phyloP scores from a whole-genome alignment of 495 filamentous ascomycete species.

The Hyaloscypha hepaticicola region DNA sequence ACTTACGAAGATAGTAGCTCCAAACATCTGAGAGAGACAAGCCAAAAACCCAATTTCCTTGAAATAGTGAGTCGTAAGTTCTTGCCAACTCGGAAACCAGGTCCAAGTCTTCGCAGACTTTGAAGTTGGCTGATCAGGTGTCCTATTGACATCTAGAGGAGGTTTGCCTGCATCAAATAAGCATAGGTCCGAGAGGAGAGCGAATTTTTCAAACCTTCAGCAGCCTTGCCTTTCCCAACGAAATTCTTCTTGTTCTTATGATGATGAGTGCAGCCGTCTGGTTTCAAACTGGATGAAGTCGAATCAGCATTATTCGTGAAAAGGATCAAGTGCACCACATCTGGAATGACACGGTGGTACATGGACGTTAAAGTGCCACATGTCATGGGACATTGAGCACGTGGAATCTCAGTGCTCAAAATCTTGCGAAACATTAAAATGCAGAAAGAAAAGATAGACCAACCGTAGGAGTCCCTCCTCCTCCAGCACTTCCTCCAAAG shows the following conservation, averaged over 20 bases:
- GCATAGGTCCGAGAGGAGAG: background rate
- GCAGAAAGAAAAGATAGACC: background rate
- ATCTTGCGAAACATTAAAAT: background rate
- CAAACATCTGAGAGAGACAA: constrained; percentile 57
- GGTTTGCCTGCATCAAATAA: constrained; percentile 20
- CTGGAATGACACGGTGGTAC: no score
- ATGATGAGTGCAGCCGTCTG: constrained; percentile 51
- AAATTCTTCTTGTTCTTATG: constrained; percentile 53
- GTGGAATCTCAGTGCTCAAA: background rate
- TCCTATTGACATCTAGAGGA: constrained; percentile 16
- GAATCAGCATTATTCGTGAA: background rate
- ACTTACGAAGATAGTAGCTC: constrained; percentile 56
- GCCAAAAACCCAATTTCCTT: constrained; percentile 70
- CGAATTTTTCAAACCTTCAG: constrained; percentile 15
- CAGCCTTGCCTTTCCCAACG: constrained; percentile 36
- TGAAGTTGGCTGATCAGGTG: constrained; percentile 9
- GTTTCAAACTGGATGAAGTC: constrained; percentile 24
- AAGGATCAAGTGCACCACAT: no score
- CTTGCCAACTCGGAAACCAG: constrained; percentile 59
- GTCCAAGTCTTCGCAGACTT: constrained; percentile 41
- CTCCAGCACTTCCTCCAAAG: constrained; percentile 51
- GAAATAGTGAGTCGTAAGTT: constrained; percentile 62
- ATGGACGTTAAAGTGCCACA: background rate
- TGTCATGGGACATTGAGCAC: background rate
- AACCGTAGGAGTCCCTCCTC: constrained; percentile 28